Evolutionary conservation across 495 filamentous ascomycete species (phyloP).

Genomic region (Alectoria sarmentosa): DNA sequence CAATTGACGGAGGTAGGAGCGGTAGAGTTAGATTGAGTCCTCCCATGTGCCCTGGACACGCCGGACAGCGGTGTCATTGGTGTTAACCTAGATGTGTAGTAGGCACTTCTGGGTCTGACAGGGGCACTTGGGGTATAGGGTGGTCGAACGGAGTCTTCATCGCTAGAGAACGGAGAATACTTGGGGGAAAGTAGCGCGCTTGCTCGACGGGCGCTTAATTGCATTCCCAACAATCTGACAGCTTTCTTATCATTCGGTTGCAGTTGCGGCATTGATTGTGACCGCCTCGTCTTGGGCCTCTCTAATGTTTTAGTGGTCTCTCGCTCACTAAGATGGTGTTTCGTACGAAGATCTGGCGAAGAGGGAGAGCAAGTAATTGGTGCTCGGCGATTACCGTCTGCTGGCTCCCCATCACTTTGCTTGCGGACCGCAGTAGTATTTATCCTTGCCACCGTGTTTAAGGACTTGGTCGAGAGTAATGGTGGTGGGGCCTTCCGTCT

Average conservation of each 20-base stretch:
- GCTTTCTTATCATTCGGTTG: not conserved
- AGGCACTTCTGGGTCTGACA: not conserved
- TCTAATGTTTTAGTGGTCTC: too few relatives aligned
- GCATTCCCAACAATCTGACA: not conserved
- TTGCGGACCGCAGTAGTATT: not conserved
- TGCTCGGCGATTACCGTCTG: not conserved
- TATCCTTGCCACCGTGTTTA: not conserved
- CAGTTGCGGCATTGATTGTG: not conserved
- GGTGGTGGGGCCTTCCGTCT: not conserved
- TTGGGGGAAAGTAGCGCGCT: not conserved
- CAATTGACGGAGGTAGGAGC: not conserved
- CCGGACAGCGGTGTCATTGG: not conserved
- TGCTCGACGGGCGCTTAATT: not conserved
- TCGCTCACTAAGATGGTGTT: not conserved
- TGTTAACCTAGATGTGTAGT: not conserved
- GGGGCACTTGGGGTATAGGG: not conserved
- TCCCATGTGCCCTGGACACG: not conserved
- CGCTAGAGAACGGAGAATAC: not conserved
- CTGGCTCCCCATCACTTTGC: not conserved
- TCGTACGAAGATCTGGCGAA: constrained; percentile 7
- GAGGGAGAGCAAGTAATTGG: constrained; percentile 1
- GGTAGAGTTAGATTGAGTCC: not conserved
- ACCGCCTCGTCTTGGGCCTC: not conserved
- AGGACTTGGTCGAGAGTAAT: too few relatives aligned
- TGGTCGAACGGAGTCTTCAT: not conserved